Conservation (phyloP, 331 rosid species). For the Rosa hybrid region DNA sequence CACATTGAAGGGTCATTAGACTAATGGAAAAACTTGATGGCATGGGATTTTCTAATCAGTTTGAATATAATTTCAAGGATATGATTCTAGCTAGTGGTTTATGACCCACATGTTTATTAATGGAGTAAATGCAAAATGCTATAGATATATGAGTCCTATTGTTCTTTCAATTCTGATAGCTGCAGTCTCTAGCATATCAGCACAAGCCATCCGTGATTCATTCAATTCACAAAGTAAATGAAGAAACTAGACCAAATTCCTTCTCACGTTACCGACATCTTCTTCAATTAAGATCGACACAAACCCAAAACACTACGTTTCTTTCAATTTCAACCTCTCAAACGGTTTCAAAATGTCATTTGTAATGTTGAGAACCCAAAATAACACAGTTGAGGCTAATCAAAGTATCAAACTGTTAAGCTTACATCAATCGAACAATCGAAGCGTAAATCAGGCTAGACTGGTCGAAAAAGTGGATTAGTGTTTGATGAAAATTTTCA, state of each 20-base stretch:
- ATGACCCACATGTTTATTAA: conserved; percentile 15
- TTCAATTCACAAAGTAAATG: not conserved
- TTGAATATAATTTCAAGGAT: conserved; percentile 2
- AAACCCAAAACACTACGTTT: not conserved
- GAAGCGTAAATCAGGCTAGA: not conserved
- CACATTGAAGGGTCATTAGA: not conserved
- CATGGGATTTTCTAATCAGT: not conserved
- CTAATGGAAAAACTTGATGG: not conserved
- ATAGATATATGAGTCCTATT: not conserved
- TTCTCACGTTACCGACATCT: not conserved
- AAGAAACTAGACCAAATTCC: not conserved
- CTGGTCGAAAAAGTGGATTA: conserved; percentile 21
- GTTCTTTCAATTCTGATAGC: not conserved
- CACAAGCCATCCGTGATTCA: conserved; percentile 3
- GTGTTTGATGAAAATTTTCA: conserved; percentile 9
- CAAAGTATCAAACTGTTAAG: not conserved
- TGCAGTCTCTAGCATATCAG: not conserved
- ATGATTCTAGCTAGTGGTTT: conserved; percentile 9
- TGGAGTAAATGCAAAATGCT: not conserved
- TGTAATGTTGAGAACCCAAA: not conserved
- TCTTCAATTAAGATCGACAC: not conserved
- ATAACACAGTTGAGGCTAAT: not conserved
- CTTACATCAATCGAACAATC: conserved; percentile 15
- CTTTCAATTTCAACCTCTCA: not conserved
- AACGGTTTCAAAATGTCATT: not conserved